Base-by-base conservation (phyloP, 2,329 filamentous ascomycete genomes). In the Xylaria sp. region DNA sequence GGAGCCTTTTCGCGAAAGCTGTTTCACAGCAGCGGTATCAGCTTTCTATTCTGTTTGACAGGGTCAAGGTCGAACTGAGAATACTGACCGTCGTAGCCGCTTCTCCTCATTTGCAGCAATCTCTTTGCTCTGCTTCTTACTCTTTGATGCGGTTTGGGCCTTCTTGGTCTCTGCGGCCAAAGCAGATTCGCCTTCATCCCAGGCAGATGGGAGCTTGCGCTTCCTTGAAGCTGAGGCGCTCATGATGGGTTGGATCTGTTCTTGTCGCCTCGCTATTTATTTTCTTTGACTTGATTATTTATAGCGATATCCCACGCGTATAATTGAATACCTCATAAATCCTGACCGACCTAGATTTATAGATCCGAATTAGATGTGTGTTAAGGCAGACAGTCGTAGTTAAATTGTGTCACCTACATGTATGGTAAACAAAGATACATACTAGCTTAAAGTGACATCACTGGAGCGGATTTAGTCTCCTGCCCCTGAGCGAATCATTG, bases 11-110 rank as follows among this genome's bases (percentile, higher is more conserved):
- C 15, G n/a, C 61, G 62, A 27, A 68, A 68, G 13, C 66, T 68
- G n/a, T 17, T 9, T 33, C 13, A 42, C 51, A 7, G 36, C 27
- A 17, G 13, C 3, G 1, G 5, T 36, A 38, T 58, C n/a, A 61
- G 49, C 39, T 25, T n/a, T 9, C n/a, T 13, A 36, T 20, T 11
- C n/a, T 15, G 38, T 36, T 31, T 13, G 17, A 22, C 9, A 7
- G 6, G 39, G 1, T 22, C 27, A 22, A 22, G 17, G 5, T 7
- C 2, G 15, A 31, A n/a, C 17, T 13, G 15, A 44, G 20, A 22
- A 47, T 36, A 7, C 67, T 49, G 5, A 69, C 67, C 67, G 61
- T 54, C 60, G 50, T 51, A 69, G 57, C 13, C 67, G 63, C 42
- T 68, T 68, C 54, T 66, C 63, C 5, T 22, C 49, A 1, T 22